phyloP scores from a whole-genome alignment of 768 basidiomycete genomes.

The Mycena amicta region DNA sequence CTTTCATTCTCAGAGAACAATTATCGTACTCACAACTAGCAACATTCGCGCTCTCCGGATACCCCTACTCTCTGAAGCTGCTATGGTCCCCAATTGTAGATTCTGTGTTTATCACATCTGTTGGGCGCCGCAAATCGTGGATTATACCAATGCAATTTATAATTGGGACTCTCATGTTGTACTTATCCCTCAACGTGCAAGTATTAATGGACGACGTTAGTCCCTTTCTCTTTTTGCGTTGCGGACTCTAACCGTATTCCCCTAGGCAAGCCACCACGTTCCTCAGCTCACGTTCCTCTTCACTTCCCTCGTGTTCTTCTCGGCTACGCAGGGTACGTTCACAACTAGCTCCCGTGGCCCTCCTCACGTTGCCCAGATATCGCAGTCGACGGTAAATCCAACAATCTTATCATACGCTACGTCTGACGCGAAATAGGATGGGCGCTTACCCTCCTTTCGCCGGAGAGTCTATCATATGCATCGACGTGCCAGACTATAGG shows the following conservation, averaged over 20 bases:
- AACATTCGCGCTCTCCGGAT: conserved; percentile 88
- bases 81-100: conserved; percentile 98
- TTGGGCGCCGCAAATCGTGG: conserved; percentile 98
- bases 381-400: conserved; percentile 84
- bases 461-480: conserved; percentile 93
- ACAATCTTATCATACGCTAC: conserved; percentile 18
- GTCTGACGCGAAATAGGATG: conserved; percentile 49
- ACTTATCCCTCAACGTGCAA: conserved; percentile 74
- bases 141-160: conserved; percentile 96
- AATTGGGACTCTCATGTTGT: conserved; percentile 82
- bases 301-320: conserved; percentile 88
- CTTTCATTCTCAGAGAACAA: conserved; percentile 93
- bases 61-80: conserved; percentile 95
- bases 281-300: conserved; percentile 79
- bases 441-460: conserved; percentile 84
- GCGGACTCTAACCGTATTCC: conserved; percentile 13
- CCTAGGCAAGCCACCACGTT: conserved; percentile 81
- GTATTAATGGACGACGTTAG: conserved; percentile 77
- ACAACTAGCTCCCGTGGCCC: not conserved
- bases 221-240: conserved; percentile 9
- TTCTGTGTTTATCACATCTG: conserved; percentile 74
- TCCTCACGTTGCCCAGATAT: conserved; percentile 62
- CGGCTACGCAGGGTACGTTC: conserved; percentile 89
- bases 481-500: conserved; percentile 99
- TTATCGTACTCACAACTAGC: conserved; percentile 96